phyloP scores from a whole-genome alignment of 768 basidiomycete species.

The Xerocomellus amylosporus region DNA sequence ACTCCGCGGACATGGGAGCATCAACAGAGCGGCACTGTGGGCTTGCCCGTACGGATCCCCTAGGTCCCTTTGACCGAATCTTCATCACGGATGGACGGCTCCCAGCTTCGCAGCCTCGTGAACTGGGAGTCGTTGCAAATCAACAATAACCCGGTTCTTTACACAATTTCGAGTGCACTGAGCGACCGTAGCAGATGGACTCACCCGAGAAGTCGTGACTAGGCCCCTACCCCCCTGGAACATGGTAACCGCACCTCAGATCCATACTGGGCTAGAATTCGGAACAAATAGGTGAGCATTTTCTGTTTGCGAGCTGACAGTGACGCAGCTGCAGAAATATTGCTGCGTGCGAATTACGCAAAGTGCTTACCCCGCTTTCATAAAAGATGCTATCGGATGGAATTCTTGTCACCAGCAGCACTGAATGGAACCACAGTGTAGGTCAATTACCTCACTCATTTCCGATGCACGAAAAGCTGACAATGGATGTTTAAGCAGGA shows the following conservation, averaged over 20 bases:
- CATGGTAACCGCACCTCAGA: too few species aligned
- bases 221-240: neutral
- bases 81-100: constrained; percentile 24
- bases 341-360: constrained; percentile 16
- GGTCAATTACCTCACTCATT: constrained; percentile 3
- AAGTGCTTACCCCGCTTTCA: constrained; percentile 26
- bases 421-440: neutral
- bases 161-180: neutral
- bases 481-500: neutral
- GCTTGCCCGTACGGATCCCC: constrained; percentile 10
- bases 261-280: neutral
- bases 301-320: neutral
- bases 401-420: constrained; percentile 1
- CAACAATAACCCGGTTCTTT: neutral
- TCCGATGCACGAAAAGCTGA: neutral
- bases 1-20: constrained; percentile 29
- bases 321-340: neutral
- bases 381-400: constrained; percentile 8
- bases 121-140: constrained; percentile 5
- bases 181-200: neutral
- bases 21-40: constrained; percentile 10
- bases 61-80: constrained; percentile 9
- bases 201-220: neutral
- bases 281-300: neutral
- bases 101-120: constrained; percentile 15